Evolutionary conservation across 169 alveolate genomes (phyloP).

Genomic region (Plasmodium fragile): DNA sequence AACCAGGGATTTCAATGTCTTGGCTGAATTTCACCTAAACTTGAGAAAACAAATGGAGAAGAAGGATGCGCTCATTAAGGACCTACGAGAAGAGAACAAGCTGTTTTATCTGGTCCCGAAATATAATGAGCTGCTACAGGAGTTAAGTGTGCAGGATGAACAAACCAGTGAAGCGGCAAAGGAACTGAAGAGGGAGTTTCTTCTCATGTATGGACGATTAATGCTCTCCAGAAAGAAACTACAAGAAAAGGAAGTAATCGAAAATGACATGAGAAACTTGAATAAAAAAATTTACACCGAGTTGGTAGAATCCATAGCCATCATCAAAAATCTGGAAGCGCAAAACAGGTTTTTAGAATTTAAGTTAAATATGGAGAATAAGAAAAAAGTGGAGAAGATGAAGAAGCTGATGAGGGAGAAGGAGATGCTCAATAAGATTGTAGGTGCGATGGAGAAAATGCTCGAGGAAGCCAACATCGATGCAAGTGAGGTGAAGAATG

Average conservation of each 20-base stretch:
- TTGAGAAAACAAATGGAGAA: constrained; percentile 46
- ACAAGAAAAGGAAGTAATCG: constrained; percentile 84
- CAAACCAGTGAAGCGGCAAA: constrained; percentile 31
- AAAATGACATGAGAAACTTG: constrained; percentile 79
- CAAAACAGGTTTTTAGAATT: constrained; percentile 64
- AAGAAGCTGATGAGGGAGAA: constrained; percentile 28
- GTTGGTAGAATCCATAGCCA: constrained; percentile 79
- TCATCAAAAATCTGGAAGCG: constrained; percentile 70
- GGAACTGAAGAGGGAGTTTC: constrained; percentile 81
- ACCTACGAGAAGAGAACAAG: constrained; percentile 77
- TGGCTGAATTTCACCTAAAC: constrained; percentile 77
- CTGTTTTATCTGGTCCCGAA: constrained; percentile 78
- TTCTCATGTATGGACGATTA: constrained; percentile 81
- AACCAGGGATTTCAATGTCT: constrained; percentile 81
- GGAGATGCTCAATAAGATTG: constrained; percentile 4
- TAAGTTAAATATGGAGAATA: constrained; percentile 61
- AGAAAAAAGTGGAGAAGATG: constrained; percentile 44
- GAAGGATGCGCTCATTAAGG: constrained; percentile 49
- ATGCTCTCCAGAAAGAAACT: constrained; percentile 75
- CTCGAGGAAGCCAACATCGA: constrained; percentile 49
- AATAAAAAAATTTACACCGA: constrained; percentile 80
- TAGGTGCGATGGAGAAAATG: constrained; percentile 40
- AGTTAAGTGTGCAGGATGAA: constrained; percentile 26
- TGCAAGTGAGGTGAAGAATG: constrained; percentile 35
- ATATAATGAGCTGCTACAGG: constrained; percentile 66